phyloP scores from a whole-genome alignment of 108 stramenopile species.

The Nannochloropsis salina region DNA sequence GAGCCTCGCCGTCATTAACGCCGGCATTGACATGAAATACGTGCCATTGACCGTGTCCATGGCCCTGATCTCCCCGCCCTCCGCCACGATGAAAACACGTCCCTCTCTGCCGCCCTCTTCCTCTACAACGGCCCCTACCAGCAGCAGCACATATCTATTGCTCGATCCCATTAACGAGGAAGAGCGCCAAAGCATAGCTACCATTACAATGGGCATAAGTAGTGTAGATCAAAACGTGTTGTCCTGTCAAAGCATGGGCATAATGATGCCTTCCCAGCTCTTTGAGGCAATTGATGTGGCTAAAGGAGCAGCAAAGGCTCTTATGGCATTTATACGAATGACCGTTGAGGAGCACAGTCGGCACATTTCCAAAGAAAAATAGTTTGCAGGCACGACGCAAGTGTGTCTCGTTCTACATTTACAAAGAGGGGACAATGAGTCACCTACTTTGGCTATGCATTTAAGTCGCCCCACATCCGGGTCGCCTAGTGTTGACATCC shows the following conservation, averaged over 20 bases:
- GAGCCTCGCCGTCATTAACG: constrained; percentile 73
- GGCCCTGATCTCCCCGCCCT: constrained; percentile 7
- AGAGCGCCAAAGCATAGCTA: neutral
- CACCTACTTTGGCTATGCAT: too few species aligned
- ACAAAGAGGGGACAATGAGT: too few species aligned
- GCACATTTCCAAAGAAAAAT: neutral
- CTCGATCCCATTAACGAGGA: neutral
- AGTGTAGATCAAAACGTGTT: neutral
- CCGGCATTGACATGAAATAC: constrained; percentile 65
- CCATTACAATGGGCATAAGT: neutral
- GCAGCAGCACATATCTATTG: neutral
- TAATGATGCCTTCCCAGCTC: constrained; percentile 10
- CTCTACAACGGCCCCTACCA: neutral
- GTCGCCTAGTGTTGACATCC: too few species aligned
- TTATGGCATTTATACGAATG: neutral
- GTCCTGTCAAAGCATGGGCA: neutral
- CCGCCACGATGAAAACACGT: neutral
- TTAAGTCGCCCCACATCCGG: too few species aligned
- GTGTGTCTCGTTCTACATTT: too few species aligned
- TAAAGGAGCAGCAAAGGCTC: neutral
- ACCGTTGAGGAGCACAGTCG: neutral
- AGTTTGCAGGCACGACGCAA: neutral
- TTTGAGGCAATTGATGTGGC: constrained; percentile 15
- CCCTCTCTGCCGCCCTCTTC: neutral
- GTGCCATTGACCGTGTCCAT: constrained; percentile 60